Evolutionary conservation across 495 filamentous ascomycete genomes (phyloP), one percentile per base, ranked within the genome.

Genomic region (Eremomyces bilateralis): DNA sequence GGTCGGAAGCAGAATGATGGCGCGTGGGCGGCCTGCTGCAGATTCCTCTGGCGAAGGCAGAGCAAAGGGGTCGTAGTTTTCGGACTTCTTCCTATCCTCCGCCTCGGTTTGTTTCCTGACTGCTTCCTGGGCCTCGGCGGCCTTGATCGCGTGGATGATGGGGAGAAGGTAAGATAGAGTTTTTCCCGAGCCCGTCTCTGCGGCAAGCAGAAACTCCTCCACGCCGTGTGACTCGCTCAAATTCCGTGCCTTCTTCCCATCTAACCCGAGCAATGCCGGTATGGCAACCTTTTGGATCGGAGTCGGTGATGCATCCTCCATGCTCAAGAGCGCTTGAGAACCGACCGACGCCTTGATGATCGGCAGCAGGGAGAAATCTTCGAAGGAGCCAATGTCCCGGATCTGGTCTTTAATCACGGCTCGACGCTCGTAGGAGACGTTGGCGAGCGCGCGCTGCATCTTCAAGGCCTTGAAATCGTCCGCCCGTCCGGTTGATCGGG

Each of bases 161-260:
- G 88, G 90, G 15, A 92, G 48, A 17, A 93, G 54, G 47, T 97
- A 97, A 19, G 88, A 78, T 41, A 97, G 58, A 1, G 88, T 97
- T 56, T 97, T 97, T 35, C 88, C 88, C 1, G 88, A 94, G 6
- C 88, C 88, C 1, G 88, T 97, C 57, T 97, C 88, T 8, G 90
- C 88, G 0, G 90, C 88, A 13, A 97, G 62, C 8, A 97, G 66
- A 47, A 77, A 92, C 42, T 85, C 72, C 37, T 74, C 60, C 42
- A 65, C 66, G n/a, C 59, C 53, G 16, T 46, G 35, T 34, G 41
- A 6, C 10, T 32, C 30, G 44, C 34, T 21, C 31, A 20, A 20
- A 45, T 42, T 53, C 29, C 46, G 28, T n/a, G 42, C 27, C 28
- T 45, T 37, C 15, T 48, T 53, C 33, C 43, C 50, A 8, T 49